A percentile compares a stretch with the other conserved stretches of the same genome.
phyloP scores from a whole-genome alignment of 106 monocot species.

The Gastrodia elata region DNA sequence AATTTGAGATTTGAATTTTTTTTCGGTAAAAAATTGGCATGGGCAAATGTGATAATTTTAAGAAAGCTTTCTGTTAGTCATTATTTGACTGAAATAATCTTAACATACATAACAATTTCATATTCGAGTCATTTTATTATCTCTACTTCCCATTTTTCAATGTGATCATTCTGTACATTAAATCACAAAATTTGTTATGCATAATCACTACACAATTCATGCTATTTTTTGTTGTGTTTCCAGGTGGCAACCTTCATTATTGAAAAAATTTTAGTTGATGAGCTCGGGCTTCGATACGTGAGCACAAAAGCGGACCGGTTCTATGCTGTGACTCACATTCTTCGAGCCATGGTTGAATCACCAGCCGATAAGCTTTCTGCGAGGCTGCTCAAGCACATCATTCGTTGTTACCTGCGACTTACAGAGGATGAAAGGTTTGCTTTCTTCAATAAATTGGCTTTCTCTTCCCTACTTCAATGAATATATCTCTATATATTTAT shows the following conservation, averaged over 20 bases:
- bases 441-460: constrained; percentile 1
- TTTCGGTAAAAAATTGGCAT: no score
- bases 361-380: constrained; percentile 27
- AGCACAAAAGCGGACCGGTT: constrained; percentile 45
- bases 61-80: no score
- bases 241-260: constrained; percentile 64
- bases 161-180: neutral
- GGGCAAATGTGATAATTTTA: no score
- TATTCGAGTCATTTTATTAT: no score
- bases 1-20: no score
- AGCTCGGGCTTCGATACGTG: constrained; percentile 44
- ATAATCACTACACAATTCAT: neutral
- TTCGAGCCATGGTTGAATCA: constrained; percentile 26
- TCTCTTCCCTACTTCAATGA: neutral
- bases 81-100: no score
- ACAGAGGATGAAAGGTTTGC: constrained; percentile 29
- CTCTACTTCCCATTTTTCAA: no score
- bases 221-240: neutral
- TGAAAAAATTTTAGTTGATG: constrained; percentile 49
- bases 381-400: constrained; percentile 42
- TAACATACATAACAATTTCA: no score
- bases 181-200: neutral
- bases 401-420: constrained; percentile 36
- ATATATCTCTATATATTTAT: neutral
- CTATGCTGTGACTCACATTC: constrained; percentile 18